These are phyloP conservation scores for Apiotrichum laibachii DNA, from an alignment of 1,284 basidiomycete genomes.

Conservation along the genomic window DNA sequence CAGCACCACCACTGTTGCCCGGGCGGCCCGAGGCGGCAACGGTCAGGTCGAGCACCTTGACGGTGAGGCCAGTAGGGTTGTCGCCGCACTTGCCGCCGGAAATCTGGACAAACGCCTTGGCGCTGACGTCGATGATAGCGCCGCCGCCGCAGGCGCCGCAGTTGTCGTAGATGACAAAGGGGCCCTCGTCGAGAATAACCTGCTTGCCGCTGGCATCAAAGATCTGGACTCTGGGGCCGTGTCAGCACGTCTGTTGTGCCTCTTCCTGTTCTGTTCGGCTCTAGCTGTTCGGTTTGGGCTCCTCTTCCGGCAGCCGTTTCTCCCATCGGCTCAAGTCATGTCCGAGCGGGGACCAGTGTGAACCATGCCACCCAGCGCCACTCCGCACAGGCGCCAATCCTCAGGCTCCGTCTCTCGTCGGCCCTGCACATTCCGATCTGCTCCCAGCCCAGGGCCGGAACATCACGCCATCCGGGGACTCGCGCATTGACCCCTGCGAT, in stretches of 20 bases:
- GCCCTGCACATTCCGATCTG: no score
- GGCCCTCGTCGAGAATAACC: slow-evolving; percentile 32
- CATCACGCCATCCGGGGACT: no score
- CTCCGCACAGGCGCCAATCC: no score
- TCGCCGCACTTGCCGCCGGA: slow-evolving; percentile 25
- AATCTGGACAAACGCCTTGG: slow-evolving; percentile 18
- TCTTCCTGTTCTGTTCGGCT: no score
- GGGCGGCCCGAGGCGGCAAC: slow-evolving; percentile 3
- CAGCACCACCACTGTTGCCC: slow-evolving; percentile 1
- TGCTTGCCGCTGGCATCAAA: slow-evolving; percentile 26
- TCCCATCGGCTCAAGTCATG: no score
- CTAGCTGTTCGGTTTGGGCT: not conserved
- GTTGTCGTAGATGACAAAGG: slow-evolving; percentile 37
- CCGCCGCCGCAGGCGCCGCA: slow-evolving; percentile 32
- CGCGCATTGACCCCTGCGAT: no score
- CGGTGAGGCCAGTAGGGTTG: slow-evolving; percentile 26
- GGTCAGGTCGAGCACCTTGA: slow-evolving; percentile 31
- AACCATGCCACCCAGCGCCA: no score
- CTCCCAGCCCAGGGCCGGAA: no score
- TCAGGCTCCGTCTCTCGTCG: no score
- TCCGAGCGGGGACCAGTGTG: no score
- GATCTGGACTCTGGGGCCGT: slow-evolving; percentile 15
- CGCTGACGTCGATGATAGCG: slow-evolving; percentile 34
- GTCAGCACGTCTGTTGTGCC: no score
- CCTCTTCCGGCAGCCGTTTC: not conserved